Conservation (phyloP, 2,329 filamentous ascomycete species). For the Colletotrichum theobromicola region DNA sequence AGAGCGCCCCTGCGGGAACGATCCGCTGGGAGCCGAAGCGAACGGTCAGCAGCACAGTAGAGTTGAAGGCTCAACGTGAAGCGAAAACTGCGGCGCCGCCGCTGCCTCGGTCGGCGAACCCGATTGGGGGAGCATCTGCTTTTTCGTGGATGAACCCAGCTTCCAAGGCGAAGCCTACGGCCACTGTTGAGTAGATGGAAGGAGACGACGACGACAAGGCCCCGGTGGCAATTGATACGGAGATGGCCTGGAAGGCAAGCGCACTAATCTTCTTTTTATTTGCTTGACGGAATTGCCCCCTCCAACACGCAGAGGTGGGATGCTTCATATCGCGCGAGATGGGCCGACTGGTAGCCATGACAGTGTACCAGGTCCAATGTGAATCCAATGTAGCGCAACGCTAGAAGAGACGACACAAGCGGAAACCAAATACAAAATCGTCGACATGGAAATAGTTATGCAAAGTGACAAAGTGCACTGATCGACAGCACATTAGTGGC, state of each 20-base stretch:
- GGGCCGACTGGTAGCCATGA: conserved; percentile 5
- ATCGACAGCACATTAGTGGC: not conserved
- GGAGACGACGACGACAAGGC: not conserved
- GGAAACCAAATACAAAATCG: not conserved
- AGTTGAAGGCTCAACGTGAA: conserved; percentile 26
- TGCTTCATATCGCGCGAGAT: conserved; percentile 6
- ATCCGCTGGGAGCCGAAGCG: conserved; percentile 63
- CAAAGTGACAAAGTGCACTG: not conserved
- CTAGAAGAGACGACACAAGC: conserved; percentile 2
- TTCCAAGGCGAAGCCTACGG: conserved; percentile 46
- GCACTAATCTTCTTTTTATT: conserved; percentile 16
- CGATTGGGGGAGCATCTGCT: conserved; percentile 88
- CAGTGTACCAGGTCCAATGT: conserved; percentile 9
- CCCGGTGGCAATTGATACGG: conserved; percentile 6
- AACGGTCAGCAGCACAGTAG: conserved; percentile 41
- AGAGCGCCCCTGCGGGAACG: conserved; percentile 50
- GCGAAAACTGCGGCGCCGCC: conserved; percentile 41
- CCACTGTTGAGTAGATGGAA: conserved; percentile 20
- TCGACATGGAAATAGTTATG: not conserved
- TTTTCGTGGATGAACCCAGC: conserved; percentile 86
- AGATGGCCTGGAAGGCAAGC: not conserved
- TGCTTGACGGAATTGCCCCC: conserved; percentile 7
- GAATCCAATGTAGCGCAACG: not conserved
- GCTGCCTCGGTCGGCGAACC: conserved; percentile 72
- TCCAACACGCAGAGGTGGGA: not conserved